Evolutionary conservation across 768 basidiomycete species (phyloP), one percentile per base, ranked within the genome.

Genomic region (Exsudoporus frostii): DNA sequence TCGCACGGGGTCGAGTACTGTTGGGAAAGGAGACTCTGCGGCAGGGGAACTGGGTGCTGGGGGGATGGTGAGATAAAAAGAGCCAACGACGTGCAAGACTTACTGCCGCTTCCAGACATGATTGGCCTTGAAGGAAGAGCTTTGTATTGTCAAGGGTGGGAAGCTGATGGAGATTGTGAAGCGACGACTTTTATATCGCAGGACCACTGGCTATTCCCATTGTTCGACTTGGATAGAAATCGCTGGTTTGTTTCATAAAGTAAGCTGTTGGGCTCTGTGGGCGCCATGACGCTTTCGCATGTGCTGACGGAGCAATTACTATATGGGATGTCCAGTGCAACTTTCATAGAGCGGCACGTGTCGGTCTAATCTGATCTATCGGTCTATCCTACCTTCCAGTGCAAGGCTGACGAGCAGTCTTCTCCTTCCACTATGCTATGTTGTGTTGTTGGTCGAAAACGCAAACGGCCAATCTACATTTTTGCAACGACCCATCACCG

Each of bases 1-100:
- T 6, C 24, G 27, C 7, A 70, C 54, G 1, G 63, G 55, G 2
- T 53, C 49, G 33, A 67, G 64, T 24, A 48, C 42, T 0, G 37
- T 29, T 6, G 44, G 50, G 22, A 59, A 56, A 5, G 55, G 6
- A 7, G 5, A 30, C 8, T 11, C 43, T 8, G 37, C 5, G 11
- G 25, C 1, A 10, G 50, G 2, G 8, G 15, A 14, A 20, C 29
- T 27, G n/a, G 37, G 32, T 45, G 11, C 47, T 52, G 7, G 4
- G 15, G 13, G 44, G 20, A 5, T 4, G 39, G 20, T 53, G 54
- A 60, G 58, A 44, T 14, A 17, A 34, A 17, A 34, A 1, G 20
- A 0, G 14, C 34, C 45, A 14, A 29, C 33, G 50, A 30, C 5
- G 11, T 13, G 19, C 22, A 14, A 5, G 17, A 49, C 55, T 33